Evolutionary conservation across 345 rosid species (phyloP).

Genomic region (Brassica juncea): DNA sequence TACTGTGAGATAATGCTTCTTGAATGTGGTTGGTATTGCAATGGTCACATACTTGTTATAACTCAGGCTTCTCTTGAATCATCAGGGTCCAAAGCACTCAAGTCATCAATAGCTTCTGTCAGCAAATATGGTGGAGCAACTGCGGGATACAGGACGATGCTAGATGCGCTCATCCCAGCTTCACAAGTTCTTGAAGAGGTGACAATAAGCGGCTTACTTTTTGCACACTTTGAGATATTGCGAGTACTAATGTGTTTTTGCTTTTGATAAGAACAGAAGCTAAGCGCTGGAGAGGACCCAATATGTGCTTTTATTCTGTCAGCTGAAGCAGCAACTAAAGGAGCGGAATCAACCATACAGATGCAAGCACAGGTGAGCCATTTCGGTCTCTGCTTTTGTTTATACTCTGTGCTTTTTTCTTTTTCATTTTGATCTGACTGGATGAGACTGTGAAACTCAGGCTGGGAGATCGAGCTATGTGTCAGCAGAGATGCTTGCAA

Average conservation of each 20-base stretch:
- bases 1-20: conserved; percentile 61
- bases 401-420: background rate
- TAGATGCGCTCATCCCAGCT: conserved; percentile 97
- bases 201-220: background rate
- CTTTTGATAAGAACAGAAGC: conserved; percentile 53
- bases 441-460: conserved; percentile 44
- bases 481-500: conserved; percentile 55
- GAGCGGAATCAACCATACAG: conserved; percentile 83
- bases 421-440: background rate
- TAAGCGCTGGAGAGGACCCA: conserved; percentile 74
- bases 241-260: conserved; percentile 21
- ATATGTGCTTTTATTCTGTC: conserved; percentile 66
- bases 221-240: background rate
- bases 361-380: conserved; percentile 89
- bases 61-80: background rate
- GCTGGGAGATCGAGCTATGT: conserved; percentile 88
- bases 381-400: background rate
- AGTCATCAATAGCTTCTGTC: conserved; percentile 78
- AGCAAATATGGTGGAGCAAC: conserved; percentile 94
- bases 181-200: conserved; percentile 80
- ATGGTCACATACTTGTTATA: conserved; percentile 11
- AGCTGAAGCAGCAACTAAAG: conserved; percentile 76
- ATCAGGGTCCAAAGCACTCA: conserved; percentile 85
- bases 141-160: conserved; percentile 86
- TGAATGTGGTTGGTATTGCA: conserved; percentile 12